Percentiles rank a stretch among this genome's conserved stretches.
phyloP scores from a whole-genome alignment of 805 yeast genomes.

The Yarrowia osloensis region DNA sequence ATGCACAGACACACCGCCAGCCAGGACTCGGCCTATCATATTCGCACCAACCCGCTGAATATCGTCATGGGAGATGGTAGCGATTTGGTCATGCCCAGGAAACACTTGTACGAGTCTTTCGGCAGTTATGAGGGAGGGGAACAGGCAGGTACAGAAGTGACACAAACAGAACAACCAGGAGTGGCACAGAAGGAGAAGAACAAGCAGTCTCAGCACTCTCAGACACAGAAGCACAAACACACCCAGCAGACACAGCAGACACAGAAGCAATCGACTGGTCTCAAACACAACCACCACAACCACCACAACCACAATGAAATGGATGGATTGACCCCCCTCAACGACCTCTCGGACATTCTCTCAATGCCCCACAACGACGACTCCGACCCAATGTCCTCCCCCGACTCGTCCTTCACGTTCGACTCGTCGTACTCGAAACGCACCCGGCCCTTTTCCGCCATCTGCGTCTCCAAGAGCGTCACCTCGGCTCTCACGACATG shows the following conservation, averaged over 20 bases:
- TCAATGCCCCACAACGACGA: background rate
- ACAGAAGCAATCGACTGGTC: background rate
- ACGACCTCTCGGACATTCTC: background rate
- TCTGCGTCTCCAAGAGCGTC: constrained; percentile 1
- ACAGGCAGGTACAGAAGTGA: background rate
- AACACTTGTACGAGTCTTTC: constrained; percentile 24
- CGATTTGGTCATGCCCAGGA: constrained; percentile 37
- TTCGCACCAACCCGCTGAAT: constrained; percentile 43
- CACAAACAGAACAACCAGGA: too few species aligned
- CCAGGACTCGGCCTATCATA: constrained; percentile 36
- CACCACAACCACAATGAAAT: background rate
- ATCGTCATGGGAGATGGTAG: constrained; percentile 42
- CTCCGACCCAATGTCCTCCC: background rate
- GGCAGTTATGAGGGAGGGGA: background rate
- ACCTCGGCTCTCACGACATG: background rate
- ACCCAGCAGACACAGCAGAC: background rate
- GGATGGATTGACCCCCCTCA: too few species aligned
- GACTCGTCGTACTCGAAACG: constrained; percentile 13
- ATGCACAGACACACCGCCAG: constrained; percentile 38
- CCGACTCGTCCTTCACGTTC: constrained; percentile 11
- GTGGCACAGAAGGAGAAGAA: background rate
- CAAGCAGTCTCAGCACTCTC: too few species aligned
- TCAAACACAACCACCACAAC: background rate
- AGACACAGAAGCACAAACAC: too few species aligned
- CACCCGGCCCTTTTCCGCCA: constrained; percentile 3